phyloP scores from a whole-genome alignment of 1,139 yeast genomes.

The Blastobotrys persicus region DNA sequence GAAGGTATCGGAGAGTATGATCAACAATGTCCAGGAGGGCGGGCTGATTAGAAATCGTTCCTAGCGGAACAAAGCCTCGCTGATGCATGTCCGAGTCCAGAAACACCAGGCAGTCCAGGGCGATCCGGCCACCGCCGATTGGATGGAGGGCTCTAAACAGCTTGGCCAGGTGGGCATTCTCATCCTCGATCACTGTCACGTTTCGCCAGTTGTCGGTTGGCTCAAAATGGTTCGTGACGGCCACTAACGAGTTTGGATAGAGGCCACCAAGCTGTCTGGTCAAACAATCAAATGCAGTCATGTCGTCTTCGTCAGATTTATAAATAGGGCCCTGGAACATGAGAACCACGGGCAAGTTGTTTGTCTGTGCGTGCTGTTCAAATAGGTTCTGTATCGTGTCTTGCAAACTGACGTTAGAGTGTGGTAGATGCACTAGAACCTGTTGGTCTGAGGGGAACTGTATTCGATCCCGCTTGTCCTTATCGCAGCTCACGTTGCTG shows the following conservation, averaged over 20 bases:
- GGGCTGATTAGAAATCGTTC: neutral
- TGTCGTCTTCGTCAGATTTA: neutral
- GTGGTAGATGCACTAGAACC: slow-evolving; percentile 8
- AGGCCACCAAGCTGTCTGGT: slow-evolving; percentile 1
- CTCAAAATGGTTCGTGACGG: slow-evolving; percentile 11
- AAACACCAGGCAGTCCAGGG: slow-evolving; percentile 23
- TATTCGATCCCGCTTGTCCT: slow-evolving; percentile 2
- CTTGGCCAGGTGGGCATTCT: slow-evolving; percentile 20
- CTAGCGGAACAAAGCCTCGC: slow-evolving; percentile 18
- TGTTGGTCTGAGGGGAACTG: slow-evolving; percentile 6
- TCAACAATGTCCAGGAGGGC: slow-evolving; percentile 10
- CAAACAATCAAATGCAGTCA: neutral
- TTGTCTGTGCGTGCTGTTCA: neutral
- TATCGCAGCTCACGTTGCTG: slow-evolving; percentile 15
- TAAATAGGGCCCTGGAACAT: slow-evolving; percentile 12
- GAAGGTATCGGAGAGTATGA: slow-evolving; percentile 13
- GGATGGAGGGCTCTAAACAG: slow-evolving; percentile 28
- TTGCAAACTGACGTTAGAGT: neutral
- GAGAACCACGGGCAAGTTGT: slow-evolving; percentile 12
- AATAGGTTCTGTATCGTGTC: slow-evolving; percentile 7
- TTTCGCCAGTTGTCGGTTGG: neutral
- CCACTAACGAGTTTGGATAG: slow-evolving; percentile 13
- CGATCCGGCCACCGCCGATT: slow-evolving; percentile 26
- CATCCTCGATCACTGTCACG: slow-evolving; percentile 12
- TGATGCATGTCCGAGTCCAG: slow-evolving; percentile 17